A percentile compares a stretch with the other conserved stretches of the same genome.
These are phyloP conservation scores for Termitomyces sp. DNA, from an alignment of 768 basidiomycete species.

Conservation along the genomic window DNA sequence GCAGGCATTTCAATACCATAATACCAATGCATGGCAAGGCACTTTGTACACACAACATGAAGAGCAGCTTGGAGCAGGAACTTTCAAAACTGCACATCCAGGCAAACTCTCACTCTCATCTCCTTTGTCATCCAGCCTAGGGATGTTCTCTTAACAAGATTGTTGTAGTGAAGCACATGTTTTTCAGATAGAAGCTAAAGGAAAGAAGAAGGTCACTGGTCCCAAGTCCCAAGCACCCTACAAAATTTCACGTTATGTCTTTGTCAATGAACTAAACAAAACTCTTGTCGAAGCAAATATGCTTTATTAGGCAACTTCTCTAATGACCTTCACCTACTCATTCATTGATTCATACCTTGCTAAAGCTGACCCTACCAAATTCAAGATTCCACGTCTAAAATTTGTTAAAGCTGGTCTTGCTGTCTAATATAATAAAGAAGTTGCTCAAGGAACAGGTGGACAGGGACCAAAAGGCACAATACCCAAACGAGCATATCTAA, in stretches of 20 bases:
- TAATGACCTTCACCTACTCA: neutral
- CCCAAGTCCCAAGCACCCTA: neutral
- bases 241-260: neutral
- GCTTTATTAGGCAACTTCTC: neutral
- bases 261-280: neutral
- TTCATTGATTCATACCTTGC: neutral
- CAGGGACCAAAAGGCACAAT: neutral
- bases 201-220: neutral
- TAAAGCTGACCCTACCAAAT: neutral
- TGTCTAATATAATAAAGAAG: neutral
- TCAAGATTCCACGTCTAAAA: neutral
- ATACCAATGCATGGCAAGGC: neutral
- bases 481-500: neutral
- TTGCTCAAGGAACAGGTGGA: neutral
- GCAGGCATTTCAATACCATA: neutral
- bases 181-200: neutral
- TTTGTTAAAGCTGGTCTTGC: neutral
- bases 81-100: constrained; percentile 3
- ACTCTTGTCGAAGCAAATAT: neutral
- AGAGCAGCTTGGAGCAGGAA: neutral
- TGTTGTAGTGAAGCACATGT: neutral
- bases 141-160: neutral
- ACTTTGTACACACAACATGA: neutral
- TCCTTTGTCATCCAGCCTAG: neutral
- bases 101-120: neutral